Evolutionary conservation across 2,329 filamentous ascomycete genomes (phyloP).

Genomic region (Neurospora sp.): DNA sequence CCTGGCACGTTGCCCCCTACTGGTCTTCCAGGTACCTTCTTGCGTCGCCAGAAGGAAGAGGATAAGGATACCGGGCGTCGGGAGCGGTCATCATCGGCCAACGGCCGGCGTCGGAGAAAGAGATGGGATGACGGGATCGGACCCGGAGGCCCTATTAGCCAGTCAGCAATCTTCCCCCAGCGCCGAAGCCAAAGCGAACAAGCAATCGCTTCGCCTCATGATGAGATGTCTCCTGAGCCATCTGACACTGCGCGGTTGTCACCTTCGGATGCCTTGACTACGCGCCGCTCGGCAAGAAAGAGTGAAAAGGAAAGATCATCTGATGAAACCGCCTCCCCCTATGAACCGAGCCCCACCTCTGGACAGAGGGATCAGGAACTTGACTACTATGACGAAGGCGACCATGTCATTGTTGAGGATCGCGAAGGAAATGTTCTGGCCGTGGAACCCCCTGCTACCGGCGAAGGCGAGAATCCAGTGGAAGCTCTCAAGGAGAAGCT

Average conservation of each 20-base stretch:
- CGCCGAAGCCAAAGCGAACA: conserved; percentile 26
- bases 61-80: conserved; percentile 38
- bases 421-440: conserved; percentile 77
- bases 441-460: conserved; percentile 36
- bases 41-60: conserved; percentile 77
- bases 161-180: conserved; percentile 78
- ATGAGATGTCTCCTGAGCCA: conserved; percentile 7
- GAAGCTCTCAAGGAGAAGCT: conserved; percentile 23
- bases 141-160: conserved; percentile 77
- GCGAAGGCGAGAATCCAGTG: not conserved
- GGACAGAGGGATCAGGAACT: conserved; percentile 25
- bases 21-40: conserved; percentile 63
- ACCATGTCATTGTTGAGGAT: conserved; percentile 73
- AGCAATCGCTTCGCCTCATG: conserved; percentile 9
- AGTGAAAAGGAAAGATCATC: conserved; percentile 7
- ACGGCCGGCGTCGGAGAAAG: conserved; percentile 54
- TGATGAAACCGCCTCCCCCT: conserved; percentile 1
- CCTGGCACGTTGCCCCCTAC: conserved; percentile 64
- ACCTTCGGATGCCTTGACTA: conserved; percentile 4
- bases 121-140: conserved; percentile 63
- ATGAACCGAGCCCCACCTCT: conserved; percentile 1
- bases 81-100: conserved; percentile 51
- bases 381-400: conserved; percentile 73
- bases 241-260: conserved; percentile 9
- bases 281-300: conserved; percentile 1